Percentiles rank a stretch among this genome's conserved stretches.
phyloP scores from a whole-genome alignment of 116 monocot species.

The Zostera marina region DNA sequence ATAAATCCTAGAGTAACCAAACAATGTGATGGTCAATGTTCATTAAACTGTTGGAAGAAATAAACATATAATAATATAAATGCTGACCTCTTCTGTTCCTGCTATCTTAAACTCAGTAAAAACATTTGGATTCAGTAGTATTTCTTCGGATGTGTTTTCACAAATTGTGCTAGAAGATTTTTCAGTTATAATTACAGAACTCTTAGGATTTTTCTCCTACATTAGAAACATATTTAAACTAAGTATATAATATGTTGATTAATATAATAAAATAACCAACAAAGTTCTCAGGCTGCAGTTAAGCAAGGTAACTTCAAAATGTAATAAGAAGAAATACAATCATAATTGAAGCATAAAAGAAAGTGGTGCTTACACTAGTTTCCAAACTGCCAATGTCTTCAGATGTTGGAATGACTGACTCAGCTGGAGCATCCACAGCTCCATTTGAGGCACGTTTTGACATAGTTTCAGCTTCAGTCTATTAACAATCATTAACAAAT shows the following conservation, averaged over 20 bases:
- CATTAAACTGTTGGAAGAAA: too few relatives aligned
- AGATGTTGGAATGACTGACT: constrained; percentile 9
- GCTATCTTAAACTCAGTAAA: constrained; percentile 89
- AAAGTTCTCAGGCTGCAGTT: too few relatives aligned
- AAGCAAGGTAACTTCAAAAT: not conserved
- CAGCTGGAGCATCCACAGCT: constrained; percentile 10
- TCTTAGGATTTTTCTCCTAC: constrained; percentile 19
- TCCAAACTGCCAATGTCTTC: not conserved
- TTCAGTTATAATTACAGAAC: constrained; percentile 2
- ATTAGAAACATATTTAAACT: constrained; percentile 2
- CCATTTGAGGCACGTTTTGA: constrained; percentile 9
- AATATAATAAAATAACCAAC: too few relatives aligned
- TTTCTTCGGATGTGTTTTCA: constrained; percentile 17
- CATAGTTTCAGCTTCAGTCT: constrained; percentile 38
- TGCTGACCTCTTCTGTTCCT: constrained; percentile 51
- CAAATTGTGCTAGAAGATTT: constrained; percentile 8
- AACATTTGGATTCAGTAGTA: constrained; percentile 87
- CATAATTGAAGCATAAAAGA: not conserved
- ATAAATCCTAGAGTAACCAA: too few relatives aligned
- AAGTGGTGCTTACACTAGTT: not conserved
- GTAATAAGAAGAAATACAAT: not conserved
- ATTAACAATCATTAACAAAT: not conserved
- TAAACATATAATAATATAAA: not conserved
- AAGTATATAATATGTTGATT: too few relatives aligned
- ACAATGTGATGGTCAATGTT: too few relatives aligned